phyloP scores from a whole-genome alignment of 495 filamentous ascomycete species.

The Penicillium silybi region DNA sequence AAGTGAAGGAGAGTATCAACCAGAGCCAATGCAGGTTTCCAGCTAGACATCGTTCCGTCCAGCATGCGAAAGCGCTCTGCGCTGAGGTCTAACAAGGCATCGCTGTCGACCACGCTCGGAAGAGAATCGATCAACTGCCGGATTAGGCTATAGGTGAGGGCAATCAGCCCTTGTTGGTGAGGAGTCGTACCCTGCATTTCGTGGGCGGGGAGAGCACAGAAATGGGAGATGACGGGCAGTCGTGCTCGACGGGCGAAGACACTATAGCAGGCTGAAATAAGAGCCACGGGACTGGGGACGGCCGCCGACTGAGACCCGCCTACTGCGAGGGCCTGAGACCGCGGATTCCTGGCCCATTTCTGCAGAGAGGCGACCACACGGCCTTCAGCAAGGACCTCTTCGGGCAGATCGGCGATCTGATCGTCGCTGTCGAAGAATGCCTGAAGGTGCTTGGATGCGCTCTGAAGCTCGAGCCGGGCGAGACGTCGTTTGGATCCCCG shows the following conservation, averaged over 20 bases:
- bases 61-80: conserved; percentile 38
- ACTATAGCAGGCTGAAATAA: conserved; percentile 39
- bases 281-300: conserved; percentile 29
- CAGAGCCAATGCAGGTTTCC: conserved; percentile 40
- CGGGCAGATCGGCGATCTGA: conserved; percentile 33
- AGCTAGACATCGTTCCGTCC: conserved; percentile 35
- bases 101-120: conserved; percentile 39
- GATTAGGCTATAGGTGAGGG: conserved; percentile 46
- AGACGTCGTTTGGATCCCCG: conserved; percentile 38
- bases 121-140: conserved; percentile 45
- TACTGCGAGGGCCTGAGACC: conserved; percentile 39
- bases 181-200: conserved; percentile 23
- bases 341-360: conserved; percentile 35
- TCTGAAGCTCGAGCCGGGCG: conserved; percentile 38
- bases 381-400: conserved; percentile 32
- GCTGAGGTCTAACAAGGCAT: conserved; percentile 35
- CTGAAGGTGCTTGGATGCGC: conserved; percentile 41
- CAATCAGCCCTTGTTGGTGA: conserved; percentile 37
- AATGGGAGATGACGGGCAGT: conserved; percentile 43
- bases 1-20: conserved; percentile 39
- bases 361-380: conserved; percentile 32
- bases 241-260: conserved; percentile 30
- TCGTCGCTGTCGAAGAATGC: conserved; percentile 41
- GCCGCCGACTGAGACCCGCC: conserved; percentile 29
- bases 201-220: conserved; percentile 33